Evolutionary conservation across 75 land plant species (phyloP).

Genomic region (Pinus taeda): DNA sequence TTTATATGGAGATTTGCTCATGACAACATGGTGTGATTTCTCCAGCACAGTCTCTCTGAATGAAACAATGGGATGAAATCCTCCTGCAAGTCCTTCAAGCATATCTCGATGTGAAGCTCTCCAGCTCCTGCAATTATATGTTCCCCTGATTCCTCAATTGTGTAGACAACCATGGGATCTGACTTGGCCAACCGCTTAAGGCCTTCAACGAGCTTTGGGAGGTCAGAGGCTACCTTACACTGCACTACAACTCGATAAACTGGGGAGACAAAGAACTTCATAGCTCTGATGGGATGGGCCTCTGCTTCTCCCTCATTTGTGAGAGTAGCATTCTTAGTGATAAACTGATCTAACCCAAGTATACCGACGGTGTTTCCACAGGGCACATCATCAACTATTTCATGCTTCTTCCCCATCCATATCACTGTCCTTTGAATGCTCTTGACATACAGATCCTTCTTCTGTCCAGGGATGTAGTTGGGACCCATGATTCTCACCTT

Average conservation of each 20-base stretch:
- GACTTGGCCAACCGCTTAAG: too few relatives aligned
- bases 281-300: conserved; percentile 74
- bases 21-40: too few relatives aligned
- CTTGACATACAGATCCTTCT: conserved; percentile 71
- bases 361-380: conserved; percentile 82
- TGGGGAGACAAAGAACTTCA: conserved; percentile 83
- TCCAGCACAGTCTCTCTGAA: too few relatives aligned
- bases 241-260: conserved; percentile 81
- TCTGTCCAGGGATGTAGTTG: conserved; percentile 64
- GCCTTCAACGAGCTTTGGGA: too few relatives aligned
- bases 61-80: too few relatives aligned
- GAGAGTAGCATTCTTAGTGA: conserved; percentile 81
- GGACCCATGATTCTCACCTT: conserved; percentile 75
- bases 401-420: conserved; percentile 86
- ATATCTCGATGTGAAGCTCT: too few relatives aligned
- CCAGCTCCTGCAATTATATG: too few relatives aligned
- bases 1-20: too few relatives aligned
- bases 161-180: too few relatives aligned
- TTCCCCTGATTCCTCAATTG: too few relatives aligned
- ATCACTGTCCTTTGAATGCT: conserved; percentile 85
- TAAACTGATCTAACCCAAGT: conserved; percentile 76
- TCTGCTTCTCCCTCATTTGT: conserved; percentile 77
- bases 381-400: conserved; percentile 79
- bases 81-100: too few relatives aligned
- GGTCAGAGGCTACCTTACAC: conserved; percentile 62